Base-by-base conservation (phyloP, 495 filamentous ascomycete genomes). In the Acidiella bohemica region DNA sequence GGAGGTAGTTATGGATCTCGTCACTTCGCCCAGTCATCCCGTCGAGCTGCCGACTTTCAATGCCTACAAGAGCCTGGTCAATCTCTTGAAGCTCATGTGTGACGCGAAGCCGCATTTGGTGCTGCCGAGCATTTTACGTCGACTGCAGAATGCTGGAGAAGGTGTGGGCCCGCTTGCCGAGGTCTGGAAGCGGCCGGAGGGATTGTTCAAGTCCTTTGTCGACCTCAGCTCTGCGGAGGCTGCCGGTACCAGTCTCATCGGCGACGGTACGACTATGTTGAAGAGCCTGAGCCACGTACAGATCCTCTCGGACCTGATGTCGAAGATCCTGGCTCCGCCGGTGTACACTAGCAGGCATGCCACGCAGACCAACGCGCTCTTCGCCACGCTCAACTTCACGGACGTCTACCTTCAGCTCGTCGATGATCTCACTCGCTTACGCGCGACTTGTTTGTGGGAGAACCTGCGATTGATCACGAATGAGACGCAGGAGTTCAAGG, bases 31-130 rank as follows among this genome's bases (percentile, higher is more conserved):
- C 13, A 81, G 81, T 54, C 67, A 94, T 36, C 69, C 78, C 2
- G 75, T 75, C 44, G 73, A 84, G 50, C 86, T 88, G 53, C 73
- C 77, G 33, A 75, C 75, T 18, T 71, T 72, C 5, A 59, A 64
- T 35, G 75, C 78, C 6, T 75, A 68, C 36, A 71, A 76, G 24
- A 73, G 77, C 38, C 64, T 93, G 21, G 68, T 72, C 6, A 72
- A 72, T 12, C 76, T 90, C n/a, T 62, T 93, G 12, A 75, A 87
- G 44, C 68, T 78, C 47, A 68, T 93, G 41, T 74, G 85, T 24
- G 92, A 96, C 54, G 73, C 75, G 12, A 86, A 81, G 51, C 79
- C 88, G 14, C 76, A 90, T 53, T 62, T 88, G 7, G 76, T 84
- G 2, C 62, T 96, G 10, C 84, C 85, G 0, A 83, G 84, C 7